phyloP scores from a whole-genome alignment of 495 filamentous ascomycete genomes.

The Emericellopsis terricola region DNA sequence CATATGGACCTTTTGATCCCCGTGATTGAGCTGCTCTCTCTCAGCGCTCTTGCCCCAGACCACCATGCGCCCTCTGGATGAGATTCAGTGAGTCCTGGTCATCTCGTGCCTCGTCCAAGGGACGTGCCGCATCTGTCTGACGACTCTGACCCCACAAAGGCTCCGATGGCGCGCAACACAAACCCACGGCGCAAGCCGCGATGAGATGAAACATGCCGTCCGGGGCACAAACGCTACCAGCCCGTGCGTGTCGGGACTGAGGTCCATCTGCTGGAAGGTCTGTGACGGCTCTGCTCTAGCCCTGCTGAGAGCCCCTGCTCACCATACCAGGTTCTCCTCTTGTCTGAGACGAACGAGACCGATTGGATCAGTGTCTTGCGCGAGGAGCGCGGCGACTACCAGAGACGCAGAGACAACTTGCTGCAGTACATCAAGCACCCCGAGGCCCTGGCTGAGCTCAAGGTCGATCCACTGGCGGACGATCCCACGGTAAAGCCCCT shows the following conservation, averaged over 20 bases:
- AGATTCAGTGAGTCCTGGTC: constrained; percentile 32
- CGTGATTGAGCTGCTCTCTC: too few relatives aligned
- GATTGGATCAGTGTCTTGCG: constrained; percentile 50
- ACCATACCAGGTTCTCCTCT: constrained; percentile 48
- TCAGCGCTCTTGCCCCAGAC: too few relatives aligned
- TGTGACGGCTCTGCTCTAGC: constrained; percentile 1
- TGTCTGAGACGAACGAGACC: constrained; percentile 52
- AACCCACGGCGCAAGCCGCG: constrained; percentile 36
- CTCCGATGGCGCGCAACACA: constrained; percentile 48
- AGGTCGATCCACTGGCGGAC: constrained; percentile 71
- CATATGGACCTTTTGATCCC: not conserved
- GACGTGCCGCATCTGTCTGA: too few relatives aligned
- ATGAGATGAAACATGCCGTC: constrained; percentile 47
- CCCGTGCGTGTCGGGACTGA: constrained; percentile 52
- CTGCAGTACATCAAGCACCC: constrained; percentile 66
- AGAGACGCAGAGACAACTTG: constrained; percentile 51
- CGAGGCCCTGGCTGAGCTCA: constrained; percentile 48
- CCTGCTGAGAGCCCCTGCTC: not conserved
- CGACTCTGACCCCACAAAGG: too few relatives aligned
- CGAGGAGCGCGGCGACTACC: constrained; percentile 57
- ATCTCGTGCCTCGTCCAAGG: not conserved
- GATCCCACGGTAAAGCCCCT: constrained; percentile 49
- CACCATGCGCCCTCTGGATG: constrained; percentile 45
- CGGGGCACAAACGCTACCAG: constrained; percentile 33
- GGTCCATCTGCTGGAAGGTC: constrained; percentile 91